Percentiles rank a stretch among this genome's conserved stretches.
These are phyloP conservation scores for Thinopyrum elongatum DNA, from an alignment of 176 grass and related monocot species.

Conservation along the genomic window DNA sequence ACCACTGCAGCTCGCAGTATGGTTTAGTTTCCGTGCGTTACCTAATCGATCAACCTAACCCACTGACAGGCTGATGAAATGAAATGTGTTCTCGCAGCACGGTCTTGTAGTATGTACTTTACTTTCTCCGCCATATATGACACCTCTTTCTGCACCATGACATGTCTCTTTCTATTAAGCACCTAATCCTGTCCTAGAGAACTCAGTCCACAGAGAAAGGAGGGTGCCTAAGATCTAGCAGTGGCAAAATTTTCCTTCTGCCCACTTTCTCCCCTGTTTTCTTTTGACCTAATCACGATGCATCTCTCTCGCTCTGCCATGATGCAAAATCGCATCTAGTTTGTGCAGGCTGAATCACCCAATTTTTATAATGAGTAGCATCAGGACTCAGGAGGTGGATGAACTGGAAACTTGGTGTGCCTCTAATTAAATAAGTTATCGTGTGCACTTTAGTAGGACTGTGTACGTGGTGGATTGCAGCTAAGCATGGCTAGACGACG, in stretches of 20 bases:
- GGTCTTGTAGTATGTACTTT: background rate
- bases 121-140: background rate
- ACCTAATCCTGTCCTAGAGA: background rate
- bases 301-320: background rate
- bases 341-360: background rate
- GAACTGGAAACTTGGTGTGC: conserved; percentile 2
- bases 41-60: conserved; percentile 2
- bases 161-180: background rate
- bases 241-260: background rate
- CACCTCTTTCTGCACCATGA: background rate
- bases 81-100: conserved; percentile 3
- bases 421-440: background rate
- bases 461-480: conserved; percentile 10
- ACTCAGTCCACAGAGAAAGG: background rate
- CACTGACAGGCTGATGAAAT: conserved; percentile 12
- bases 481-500: conserved; percentile 14
- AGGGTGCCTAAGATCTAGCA: background rate
- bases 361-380: background rate
- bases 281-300: background rate
- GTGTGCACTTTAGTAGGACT: background rate
- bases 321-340: background rate
- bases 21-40: conserved; percentile 5
- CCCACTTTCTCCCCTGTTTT: background rate
- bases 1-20: background rate
- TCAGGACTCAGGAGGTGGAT: background rate